Conservation (phyloP, 441 rosid species). For the Omphalea diandra region DNA sequence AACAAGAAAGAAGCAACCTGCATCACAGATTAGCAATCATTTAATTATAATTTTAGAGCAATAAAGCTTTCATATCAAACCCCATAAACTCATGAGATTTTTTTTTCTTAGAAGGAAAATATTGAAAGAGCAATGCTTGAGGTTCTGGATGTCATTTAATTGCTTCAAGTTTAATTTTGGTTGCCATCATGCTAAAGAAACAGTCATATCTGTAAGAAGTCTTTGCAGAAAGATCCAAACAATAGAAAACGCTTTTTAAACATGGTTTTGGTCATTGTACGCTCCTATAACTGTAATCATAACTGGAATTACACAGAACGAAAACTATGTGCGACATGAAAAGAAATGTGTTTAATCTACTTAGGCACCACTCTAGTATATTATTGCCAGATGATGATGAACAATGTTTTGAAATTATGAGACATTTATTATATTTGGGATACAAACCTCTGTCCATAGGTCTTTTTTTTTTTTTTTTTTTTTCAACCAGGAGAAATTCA, state of each 20-base stretch:
- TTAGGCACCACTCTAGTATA: background rate
- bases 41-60: slow-evolving; percentile 17
- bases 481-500: no score
- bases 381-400: background rate
- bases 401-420: no score
- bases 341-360: background rate
- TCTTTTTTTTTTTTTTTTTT: background rate
- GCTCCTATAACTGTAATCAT: background rate
- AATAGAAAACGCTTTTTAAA: background rate
- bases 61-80: background rate
- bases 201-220: background rate
- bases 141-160: background rate
- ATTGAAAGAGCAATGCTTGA: background rate
- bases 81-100: background rate
- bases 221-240: background rate
- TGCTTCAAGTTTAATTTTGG: background rate
- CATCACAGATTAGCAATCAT: slow-evolving; percentile 17
- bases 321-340: background rate
- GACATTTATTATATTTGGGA: background rate
- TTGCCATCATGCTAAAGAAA: background rate
- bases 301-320: background rate
- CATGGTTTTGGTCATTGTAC: no score
- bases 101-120: background rate
- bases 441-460: background rate
- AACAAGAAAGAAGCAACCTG: slow-evolving; percentile 83